Evolutionary conservation across 2,329 filamentous ascomycete species (phyloP).

Genomic region (Alternaria arborescens): DNA sequence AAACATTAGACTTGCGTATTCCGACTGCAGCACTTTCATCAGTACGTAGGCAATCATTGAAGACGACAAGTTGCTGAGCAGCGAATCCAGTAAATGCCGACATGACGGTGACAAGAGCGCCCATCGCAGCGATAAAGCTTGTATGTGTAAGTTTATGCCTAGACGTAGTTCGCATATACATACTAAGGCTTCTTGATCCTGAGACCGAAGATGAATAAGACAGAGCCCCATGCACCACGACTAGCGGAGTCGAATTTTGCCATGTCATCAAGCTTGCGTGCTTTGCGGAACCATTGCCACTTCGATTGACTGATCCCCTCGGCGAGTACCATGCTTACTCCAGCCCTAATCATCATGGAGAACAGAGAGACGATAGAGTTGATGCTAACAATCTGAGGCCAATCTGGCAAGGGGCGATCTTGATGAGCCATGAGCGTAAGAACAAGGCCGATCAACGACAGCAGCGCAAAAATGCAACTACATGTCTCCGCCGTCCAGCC

Average conservation of each 20-base stretch:
- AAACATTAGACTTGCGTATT: too few species aligned
- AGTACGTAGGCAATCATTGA: background rate
- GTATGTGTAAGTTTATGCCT: background rate
- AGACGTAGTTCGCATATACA: too few species aligned
- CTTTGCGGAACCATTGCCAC: constrained; percentile 20
- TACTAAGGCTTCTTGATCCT: too few species aligned
- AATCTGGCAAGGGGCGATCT: constrained; percentile 15
- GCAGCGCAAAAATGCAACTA: constrained; percentile 11
- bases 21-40: too few species aligned
- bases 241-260: constrained; percentile 20
- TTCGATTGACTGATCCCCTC: constrained; percentile 28
- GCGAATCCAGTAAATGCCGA: constrained; percentile 14
- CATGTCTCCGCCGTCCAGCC: constrained; percentile 17
- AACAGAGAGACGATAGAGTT: constrained; percentile 23
- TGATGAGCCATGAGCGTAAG: constrained; percentile 13
- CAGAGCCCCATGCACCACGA: constrained; percentile 21
- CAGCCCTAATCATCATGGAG: constrained; percentile 15
- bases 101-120: constrained; percentile 14
- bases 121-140: constrained; percentile 18
- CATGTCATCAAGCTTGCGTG: constrained; percentile 14
- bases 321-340: constrained; percentile 15
- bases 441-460: constrained; percentile 1
- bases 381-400: constrained; percentile 18
- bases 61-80: constrained; percentile 19
- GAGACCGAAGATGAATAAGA: constrained; percentile 7